phyloP scores from a whole-genome alignment of 176 grass and related monocot genomes.

The Oryza australiensis region DNA sequence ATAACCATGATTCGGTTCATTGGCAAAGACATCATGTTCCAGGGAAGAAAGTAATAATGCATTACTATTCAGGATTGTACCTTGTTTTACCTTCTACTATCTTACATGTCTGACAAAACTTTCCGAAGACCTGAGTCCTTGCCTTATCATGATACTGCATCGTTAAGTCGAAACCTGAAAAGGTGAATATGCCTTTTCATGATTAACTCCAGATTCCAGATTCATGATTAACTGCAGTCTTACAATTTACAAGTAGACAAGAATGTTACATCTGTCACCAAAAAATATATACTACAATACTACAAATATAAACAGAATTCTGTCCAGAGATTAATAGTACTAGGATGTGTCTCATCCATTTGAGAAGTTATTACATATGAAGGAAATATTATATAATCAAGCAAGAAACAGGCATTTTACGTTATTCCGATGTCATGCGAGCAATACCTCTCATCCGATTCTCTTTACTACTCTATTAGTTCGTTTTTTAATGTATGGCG shows the following conservation, averaged over 20 bases:
- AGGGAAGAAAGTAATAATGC: background rate
- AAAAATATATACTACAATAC: no score
- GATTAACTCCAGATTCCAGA: background rate
- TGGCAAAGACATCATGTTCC: background rate
- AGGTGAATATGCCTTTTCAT: background rate
- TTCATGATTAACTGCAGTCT: background rate
- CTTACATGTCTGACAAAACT: background rate
- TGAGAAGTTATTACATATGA: no score
- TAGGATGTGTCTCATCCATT: no score
- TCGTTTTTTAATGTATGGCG: no score
- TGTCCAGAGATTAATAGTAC: no score
- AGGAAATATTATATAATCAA: background rate
- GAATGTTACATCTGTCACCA: background rate
- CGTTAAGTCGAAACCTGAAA: background rate
- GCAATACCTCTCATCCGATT: background rate
- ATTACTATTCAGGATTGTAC: conserved; percentile 4
- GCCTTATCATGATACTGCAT: background rate
- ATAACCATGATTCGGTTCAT: conserved; percentile 10
- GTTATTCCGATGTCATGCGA: background rate
- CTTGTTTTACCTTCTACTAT: background rate
- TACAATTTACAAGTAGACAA: background rate
- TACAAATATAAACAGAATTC: no score
- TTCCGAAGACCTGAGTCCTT: background rate
- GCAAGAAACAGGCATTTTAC: background rate
- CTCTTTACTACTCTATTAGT: no score